Evolutionary conservation across 768 basidiomycete species (phyloP).

Genomic region (Boletellus emodensis): DNA sequence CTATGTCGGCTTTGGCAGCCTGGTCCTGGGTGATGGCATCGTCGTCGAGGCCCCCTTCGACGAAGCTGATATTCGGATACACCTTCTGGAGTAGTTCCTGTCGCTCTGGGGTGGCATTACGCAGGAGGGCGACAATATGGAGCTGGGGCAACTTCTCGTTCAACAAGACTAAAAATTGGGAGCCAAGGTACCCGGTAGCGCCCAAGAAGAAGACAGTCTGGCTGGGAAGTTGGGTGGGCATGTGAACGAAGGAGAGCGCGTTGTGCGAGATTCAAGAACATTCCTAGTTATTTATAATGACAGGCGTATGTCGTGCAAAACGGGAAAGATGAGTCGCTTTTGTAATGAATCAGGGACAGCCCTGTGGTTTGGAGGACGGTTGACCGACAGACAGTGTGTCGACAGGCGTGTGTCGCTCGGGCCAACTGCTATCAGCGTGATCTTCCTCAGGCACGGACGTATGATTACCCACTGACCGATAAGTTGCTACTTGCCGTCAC

Average conservation of each 20-base stretch:
- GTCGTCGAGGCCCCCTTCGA: constrained; percentile 40
- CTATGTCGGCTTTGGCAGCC: constrained; percentile 34
- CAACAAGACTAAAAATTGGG: constrained; percentile 35
- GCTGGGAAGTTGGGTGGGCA: constrained; percentile 6
- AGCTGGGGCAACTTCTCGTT: constrained; percentile 32
- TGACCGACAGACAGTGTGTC: constrained; percentile 4
- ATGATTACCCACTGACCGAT: not conserved
- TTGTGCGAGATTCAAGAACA: not conserved
- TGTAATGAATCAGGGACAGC: constrained; percentile 3
- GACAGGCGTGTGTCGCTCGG: not conserved
- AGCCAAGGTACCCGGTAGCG: constrained; percentile 43
- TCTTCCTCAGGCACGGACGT: not conserved
- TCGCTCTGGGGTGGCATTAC: constrained; percentile 30
- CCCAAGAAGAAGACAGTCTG: constrained; percentile 39
- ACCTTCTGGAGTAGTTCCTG: constrained; percentile 28
- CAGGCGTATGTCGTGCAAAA: not conserved
- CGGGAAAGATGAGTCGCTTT: not conserved
- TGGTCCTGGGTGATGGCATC: constrained; percentile 33
- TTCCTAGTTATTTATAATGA: not conserved
- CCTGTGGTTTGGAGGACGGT: not conserved
- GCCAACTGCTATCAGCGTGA: not conserved
- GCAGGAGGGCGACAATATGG: constrained; percentile 36
- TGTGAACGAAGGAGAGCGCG: not conserved
- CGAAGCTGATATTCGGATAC: constrained; percentile 32
- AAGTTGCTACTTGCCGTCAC: constrained; percentile 3